Evolutionary conservation across 108 stramenopile genomes (phyloP).

Genomic region (Nannochloropsis salina): DNA sequence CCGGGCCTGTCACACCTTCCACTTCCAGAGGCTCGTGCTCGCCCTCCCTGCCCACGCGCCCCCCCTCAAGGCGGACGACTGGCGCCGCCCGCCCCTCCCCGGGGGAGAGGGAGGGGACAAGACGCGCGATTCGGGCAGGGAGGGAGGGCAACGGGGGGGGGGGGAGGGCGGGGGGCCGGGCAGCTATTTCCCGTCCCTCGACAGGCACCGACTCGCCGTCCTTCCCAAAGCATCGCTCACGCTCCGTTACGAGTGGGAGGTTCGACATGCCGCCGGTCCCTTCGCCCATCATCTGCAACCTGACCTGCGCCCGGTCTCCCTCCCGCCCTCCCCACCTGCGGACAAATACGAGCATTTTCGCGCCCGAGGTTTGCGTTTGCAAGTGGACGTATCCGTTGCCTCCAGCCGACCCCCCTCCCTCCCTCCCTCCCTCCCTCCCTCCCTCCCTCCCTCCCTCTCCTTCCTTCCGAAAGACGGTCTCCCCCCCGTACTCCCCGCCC

Average conservation of each 20-base stretch:
- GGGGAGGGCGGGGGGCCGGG: not conserved
- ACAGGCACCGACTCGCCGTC: not conserved
- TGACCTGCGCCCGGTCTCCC: not conserved
- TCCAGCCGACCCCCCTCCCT: not conserved
- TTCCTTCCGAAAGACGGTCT: too few relatives aligned
- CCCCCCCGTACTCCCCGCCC: not conserved
- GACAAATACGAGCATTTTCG: not conserved
- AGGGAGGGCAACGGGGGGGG: not conserved
- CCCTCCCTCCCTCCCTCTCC: not conserved
- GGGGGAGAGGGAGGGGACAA: not conserved
- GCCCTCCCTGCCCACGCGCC: not conserved
- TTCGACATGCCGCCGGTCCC: not conserved
- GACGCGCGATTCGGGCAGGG: too few relatives aligned
- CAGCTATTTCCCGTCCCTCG: not conserved
- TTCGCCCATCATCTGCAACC: constrained; percentile 12
- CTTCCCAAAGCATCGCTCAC: not conserved
- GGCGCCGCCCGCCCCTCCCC: not conserved
- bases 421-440: not conserved
- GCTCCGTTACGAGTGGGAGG: not conserved
- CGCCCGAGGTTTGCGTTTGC: not conserved
- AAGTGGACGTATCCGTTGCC: not conserved
- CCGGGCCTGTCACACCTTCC: not conserved
- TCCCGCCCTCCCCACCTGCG: not conserved
- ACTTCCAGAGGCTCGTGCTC: not conserved
- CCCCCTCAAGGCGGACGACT: not conserved